phyloP scores from a whole-genome alignment of 768 basidiomycete genomes.

The Agaricus subrufescens region DNA sequence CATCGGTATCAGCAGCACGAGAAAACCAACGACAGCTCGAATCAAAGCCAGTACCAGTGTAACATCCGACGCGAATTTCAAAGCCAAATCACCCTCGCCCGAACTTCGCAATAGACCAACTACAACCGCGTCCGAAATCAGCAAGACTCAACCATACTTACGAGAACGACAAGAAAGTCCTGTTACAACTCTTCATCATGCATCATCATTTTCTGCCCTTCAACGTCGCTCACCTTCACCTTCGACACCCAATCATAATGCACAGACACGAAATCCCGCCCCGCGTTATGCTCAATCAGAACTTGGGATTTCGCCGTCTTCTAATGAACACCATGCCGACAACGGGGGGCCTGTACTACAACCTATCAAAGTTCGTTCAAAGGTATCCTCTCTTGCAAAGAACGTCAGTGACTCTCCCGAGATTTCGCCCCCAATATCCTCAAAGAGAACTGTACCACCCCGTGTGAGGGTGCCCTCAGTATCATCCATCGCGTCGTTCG shows the following conservation, averaged over 20 bases:
- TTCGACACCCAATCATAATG: conserved; percentile 11
- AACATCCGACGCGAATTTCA: conserved; percentile 26
- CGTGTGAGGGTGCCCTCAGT: conserved; percentile 38
- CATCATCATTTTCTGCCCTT: conserved; percentile 32
- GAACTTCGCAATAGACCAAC: conserved; percentile 25
- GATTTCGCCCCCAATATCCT: conserved; percentile 12
- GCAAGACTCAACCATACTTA: not conserved
- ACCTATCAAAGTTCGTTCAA: conserved; percentile 52
- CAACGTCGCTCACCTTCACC: conserved; percentile 12
- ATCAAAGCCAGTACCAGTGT: not conserved
- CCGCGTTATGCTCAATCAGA: not conserved
- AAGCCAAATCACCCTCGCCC: conserved; percentile 23
- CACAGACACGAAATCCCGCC: conserved; percentile 10
- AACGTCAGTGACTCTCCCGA: conserved; percentile 18
- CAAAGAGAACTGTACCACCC: conserved; percentile 15
- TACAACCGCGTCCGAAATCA: conserved; percentile 20
- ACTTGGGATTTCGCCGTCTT: not conserved
- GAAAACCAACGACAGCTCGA: not conserved
- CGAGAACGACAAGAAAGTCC: conserved; percentile 25
- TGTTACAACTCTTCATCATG: conserved; percentile 28
- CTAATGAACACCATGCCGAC: conserved; percentile 6
- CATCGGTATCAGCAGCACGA: conserved; percentile 15
- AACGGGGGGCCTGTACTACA: conserved; percentile 19
- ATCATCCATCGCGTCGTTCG: conserved; percentile 28
- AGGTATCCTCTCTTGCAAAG: conserved; percentile 48